Base-by-base conservation (phyloP, 441 rosid species). In the Pelargonium cotyledonis region DNA sequence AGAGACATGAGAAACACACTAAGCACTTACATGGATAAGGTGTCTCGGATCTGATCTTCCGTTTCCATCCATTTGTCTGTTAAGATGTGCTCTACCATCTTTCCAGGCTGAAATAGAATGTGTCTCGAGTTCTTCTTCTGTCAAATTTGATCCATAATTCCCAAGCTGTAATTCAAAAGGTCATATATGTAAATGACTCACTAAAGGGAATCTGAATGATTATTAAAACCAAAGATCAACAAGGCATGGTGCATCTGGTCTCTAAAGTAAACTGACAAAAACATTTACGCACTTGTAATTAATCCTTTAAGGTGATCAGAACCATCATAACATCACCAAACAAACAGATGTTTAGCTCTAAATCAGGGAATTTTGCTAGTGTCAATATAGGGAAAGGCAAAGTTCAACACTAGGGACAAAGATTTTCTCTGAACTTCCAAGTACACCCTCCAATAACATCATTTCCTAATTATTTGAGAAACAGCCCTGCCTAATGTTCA, bases 51-150 rank as follows among this genome's bases (percentile, higher is more conserved):
- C 70, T 68, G 83, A 73, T 74, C 79, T 78, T 46, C 79, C 83
- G 40, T 70, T 73, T 15, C 78, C 83, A 79, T 85, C 89, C 65
- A 83, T 60, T 73, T 83, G 87, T 74, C 83, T 76, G 47, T 55
- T 80, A 70, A 85, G 74, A 75, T 79, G 78, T 40, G 79, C 71
- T 73, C 83, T 87, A 23, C 85, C 86, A 72, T 83, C 89, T 70
- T 87, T 87, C 91, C 91, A 87, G 38, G 91, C 91, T 11, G 89
- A 84, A 69, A 87, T 87, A 31, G 87, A 79, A 77, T 85, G 91
- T 1, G 86, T 83, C 66, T 87, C 91, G 15, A 87, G 81, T 76
- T 87, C 89, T 80, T 87, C 91, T 80, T 87, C 91, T 1, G 91
- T 87, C 80, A 87, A 73, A 73, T 83, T 85, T 18, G 91, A 82